Evolutionary conservation across 768 basidiomycete genomes (phyloP).

Genomic region (Macrolepiota albuminosa): DNA sequence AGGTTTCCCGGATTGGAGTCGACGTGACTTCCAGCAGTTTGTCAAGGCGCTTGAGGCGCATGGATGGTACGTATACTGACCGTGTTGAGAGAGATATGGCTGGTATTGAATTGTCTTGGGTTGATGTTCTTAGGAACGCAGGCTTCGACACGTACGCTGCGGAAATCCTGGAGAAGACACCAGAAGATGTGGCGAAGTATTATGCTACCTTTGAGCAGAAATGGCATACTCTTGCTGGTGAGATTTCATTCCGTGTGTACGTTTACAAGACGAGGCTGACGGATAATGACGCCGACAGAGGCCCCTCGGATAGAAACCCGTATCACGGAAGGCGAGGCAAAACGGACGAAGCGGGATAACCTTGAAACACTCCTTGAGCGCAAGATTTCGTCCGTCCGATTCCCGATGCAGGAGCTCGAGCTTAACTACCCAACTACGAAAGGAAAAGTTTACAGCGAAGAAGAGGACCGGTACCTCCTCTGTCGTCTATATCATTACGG

Average conservation of each 20-base stretch:
- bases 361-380: slow-evolving; percentile 71
- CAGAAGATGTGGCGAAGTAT: slow-evolving; percentile 75
- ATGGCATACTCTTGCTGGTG: slow-evolving; percentile 80
- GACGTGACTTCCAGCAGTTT: slow-evolving; percentile 92
- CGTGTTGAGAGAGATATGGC: neutral
- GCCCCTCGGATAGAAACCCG: slow-evolving; percentile 77
- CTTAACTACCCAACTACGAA: slow-evolving; percentile 94
- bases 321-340: slow-evolving; percentile 84
- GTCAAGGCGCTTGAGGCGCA: slow-evolving; percentile 60
- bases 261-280: neutral
- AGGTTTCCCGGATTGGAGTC: slow-evolving; percentile 90
- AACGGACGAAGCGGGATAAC: slow-evolving; percentile 82
- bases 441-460: slow-evolving; percentile 94
- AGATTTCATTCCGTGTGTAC: slow-evolving; percentile 13
- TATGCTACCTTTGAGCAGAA: slow-evolving; percentile 84
- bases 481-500: slow-evolving; percentile 89
- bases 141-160: slow-evolving; percentile 64
- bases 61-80: slow-evolving; percentile 58
- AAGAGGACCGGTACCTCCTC: slow-evolving; percentile 94
- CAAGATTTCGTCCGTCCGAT: slow-evolving; percentile 79
- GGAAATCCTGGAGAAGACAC: slow-evolving; percentile 81
- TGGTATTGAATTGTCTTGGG: neutral
- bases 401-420: slow-evolving; percentile 96
- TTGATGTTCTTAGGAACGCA: slow-evolving; percentile 45
- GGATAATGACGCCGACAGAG: slow-evolving; percentile 39